phyloP scores from a whole-genome alignment of 83 land plant genomes.

The Thuja plicata region DNA sequence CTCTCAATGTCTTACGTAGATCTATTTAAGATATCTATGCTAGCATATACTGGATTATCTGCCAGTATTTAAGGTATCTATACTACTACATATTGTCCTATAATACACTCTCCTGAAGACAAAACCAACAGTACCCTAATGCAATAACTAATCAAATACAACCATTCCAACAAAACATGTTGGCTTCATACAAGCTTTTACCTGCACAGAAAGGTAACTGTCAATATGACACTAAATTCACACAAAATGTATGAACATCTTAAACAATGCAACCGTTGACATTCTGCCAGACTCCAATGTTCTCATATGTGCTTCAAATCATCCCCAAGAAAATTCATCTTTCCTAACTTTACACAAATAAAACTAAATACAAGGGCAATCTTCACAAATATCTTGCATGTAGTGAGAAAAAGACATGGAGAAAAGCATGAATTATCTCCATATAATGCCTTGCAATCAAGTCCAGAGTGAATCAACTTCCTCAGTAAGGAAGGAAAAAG shows the following conservation, averaged over 20 bases:
- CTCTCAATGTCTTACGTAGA: too few species aligned
- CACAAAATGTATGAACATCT: neutral
- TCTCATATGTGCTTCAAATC: neutral
- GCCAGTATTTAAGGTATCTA: too few species aligned
- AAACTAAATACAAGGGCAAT: neutral
- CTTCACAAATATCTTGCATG: neutral
- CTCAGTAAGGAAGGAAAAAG: neutral
- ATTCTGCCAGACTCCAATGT: neutral
- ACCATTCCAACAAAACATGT: neutral
- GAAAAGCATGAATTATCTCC: neutral
- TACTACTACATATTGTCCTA: neutral
- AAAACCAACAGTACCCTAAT: neutral
- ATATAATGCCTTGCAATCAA: neutral
- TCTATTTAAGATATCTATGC: too few species aligned
- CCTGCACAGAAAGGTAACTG: neutral
- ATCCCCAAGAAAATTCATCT: neutral
- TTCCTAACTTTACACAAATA: neutral
- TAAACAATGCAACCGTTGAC: neutral
- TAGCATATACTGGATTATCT: too few species aligned
- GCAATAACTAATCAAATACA: neutral
- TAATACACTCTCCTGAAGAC: neutral
- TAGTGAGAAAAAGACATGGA: neutral
- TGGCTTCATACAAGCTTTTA: neutral
- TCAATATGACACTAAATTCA: neutral
- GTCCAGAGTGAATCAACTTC: neutral